Base-by-base conservation (phyloP, 2,329 filamentous ascomycete species). In the Ophiostoma tasmaniense region DNA sequence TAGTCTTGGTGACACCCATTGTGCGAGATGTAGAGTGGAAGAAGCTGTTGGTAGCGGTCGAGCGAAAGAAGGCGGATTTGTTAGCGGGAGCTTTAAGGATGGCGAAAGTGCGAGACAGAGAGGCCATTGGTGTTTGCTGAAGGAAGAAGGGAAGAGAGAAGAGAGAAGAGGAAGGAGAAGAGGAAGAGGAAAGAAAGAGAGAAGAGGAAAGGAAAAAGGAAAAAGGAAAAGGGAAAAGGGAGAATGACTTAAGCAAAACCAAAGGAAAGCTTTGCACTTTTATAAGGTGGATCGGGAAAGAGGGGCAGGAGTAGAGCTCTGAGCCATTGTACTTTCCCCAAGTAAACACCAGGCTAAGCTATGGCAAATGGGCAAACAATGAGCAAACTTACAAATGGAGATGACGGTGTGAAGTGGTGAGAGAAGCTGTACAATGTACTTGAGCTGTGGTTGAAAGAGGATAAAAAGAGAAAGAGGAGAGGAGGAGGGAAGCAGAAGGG, bases 1-100 rank as follows among this genome's bases (percentile, higher is more conserved):
- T 79, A 66, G 83, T 84, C 83, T 92, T 96, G 70, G 82, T 84
- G 76, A 97, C 91, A 78, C 85, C 89, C 90, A 93, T 93, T 75
- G 71, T 84, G 78, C 72, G 72, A 69, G 35, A 70, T 68, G 69
- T 67, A 70, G 69, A 66, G 30, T 67, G 70, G 30, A 69, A 66
- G 59, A 67, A 67, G 66, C 66, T 71, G 64, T 66, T 59, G 35
- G 59, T 59, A 37, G 30, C 37, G n/a, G 42, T 69, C 55, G 62
- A 55, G 10, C 66, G 66, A 28, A 39, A 20, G 45, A 70, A n/a
- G 45, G 30, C 55, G 61, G 39, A 50, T 13, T 66, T 52, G 66
- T 68, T 68, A 70, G 69, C 64, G 25, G 66, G 68, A 65, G 66
- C 66, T 67, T 65, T 70, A 52, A 70, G 50, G 20, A 39, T 64